phyloP scores from a whole-genome alignment of 768 basidiomycete genomes.

The Kwoniella sp. region DNA sequence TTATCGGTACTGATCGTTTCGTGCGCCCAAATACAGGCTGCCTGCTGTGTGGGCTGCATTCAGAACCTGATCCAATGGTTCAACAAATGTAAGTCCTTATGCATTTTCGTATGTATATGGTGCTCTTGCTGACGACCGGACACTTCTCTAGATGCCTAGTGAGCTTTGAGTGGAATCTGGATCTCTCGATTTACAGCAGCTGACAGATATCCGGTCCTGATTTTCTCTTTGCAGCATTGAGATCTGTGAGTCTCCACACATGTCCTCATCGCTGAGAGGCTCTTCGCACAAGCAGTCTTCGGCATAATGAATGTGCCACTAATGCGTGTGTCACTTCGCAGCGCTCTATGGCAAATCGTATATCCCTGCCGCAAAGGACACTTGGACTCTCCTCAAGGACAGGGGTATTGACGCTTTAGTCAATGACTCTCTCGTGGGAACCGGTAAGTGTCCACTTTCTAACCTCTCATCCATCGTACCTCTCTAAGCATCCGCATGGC shows the following conservation, averaged over 20 bases:
- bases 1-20: too few relatives aligned
- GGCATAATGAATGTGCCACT: slow-evolving; percentile 12
- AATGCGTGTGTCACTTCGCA: slow-evolving; percentile 43
- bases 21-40: slow-evolving; percentile 60
- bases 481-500: too few relatives aligned
- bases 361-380: slow-evolving; percentile 77
- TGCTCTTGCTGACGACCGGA: slow-evolving; percentile 15
- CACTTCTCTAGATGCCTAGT: slow-evolving; percentile 47
- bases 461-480: too few relatives aligned
- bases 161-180: slow-evolving; percentile 11
- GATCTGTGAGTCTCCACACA: slow-evolving; percentile 1
- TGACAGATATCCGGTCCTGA: neutral
- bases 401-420: slow-evolving; percentile 77
- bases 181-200: neutral
- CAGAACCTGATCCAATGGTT: slow-evolving; percentile 74
- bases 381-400: slow-evolving; percentile 75
- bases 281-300: neutral
- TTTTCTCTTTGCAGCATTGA: slow-evolving; percentile 1
- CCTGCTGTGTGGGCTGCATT: slow-evolving; percentile 74
- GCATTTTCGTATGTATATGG: slow-evolving; percentile 49
- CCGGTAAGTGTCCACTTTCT: slow-evolving; percentile 63
- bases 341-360: slow-evolving; percentile 82
- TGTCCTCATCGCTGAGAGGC: neutral
- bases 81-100: slow-evolving; percentile 60
- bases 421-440: slow-evolving; percentile 79